Base-by-base conservation (phyloP, 306 rosid genomes). In the Rosa persica region DNA sequence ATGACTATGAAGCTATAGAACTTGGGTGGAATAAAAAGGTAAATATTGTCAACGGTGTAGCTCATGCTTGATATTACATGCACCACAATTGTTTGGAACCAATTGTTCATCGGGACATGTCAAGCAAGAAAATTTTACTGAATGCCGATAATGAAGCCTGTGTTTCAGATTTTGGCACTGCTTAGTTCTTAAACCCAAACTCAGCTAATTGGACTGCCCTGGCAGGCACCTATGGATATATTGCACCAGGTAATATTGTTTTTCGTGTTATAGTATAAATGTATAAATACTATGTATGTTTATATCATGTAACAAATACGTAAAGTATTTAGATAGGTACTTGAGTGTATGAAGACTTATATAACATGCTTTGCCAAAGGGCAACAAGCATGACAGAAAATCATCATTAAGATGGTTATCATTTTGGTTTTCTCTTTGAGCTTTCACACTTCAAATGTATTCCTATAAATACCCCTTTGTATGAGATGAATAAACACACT, bases 61-160 rank as follows among this genome's bases (percentile, higher is more conserved):
- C 65, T 43, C 43, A 60, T 70, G 81, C 81, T 23, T 30, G 70
- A 23, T 60, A 49, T 43, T 78, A 78, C 30, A 27, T 70, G 81
- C 81, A 70, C 42, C 70, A 70, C 46, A 49, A 43, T 19, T 57
- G 70, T 20, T 55, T 4, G 6, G 36, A 58, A 55, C 27, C 62
- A n/a, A 55, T 55, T 55, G 62, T 55, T 55, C 62, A 55, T 55
- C 62, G 62, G 12, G 62, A 23, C 36, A 23, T 23, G 23, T 58
- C 65, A 58, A 58, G 36, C 65, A 58, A 58, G 65, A 58, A 58
- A 17, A 58, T 58, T 23, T 58, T 58, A 36, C 36, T 58, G 16
- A 58, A 58, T 58, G 64, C 64, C 30, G 34, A 57, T 5, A 22
- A 19, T 19, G 12, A 54, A 54, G 23, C 62, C 62, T 55, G 27